These are phyloP conservation scores for Penstemon eatonii DNA, from an alignment of 257 asterid species.

Conservation along the genomic window DNA sequence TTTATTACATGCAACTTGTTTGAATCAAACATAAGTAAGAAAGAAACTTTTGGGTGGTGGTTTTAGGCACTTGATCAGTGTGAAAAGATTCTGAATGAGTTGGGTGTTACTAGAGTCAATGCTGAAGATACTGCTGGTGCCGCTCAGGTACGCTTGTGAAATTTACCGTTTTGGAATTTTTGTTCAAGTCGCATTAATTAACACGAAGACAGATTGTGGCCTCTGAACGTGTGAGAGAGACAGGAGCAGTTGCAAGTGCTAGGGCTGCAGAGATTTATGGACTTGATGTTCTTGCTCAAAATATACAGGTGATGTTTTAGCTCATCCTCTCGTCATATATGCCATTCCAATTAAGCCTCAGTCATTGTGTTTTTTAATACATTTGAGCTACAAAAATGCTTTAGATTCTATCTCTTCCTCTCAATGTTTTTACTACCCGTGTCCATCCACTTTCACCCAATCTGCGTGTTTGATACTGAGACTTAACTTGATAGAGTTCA, in stretches of 20 bases:
- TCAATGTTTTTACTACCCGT: neutral
- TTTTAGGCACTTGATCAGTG: conserved; percentile 89
- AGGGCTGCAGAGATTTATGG: conserved; percentile 90
- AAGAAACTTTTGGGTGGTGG: neutral
- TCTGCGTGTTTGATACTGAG: neutral
- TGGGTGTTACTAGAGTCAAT: conserved; percentile 53
- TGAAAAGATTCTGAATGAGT: conserved; percentile 50
- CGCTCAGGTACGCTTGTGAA: conserved; percentile 67
- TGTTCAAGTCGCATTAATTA: conserved; percentile 30
- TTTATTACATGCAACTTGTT: conserved; percentile 16
- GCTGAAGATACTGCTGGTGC: conserved; percentile 83
- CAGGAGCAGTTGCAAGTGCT: conserved; percentile 84
- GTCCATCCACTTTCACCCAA: neutral
- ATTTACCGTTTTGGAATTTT: conserved; percentile 8
- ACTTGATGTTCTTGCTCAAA: conserved; percentile 75
- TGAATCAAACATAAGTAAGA: neutral
- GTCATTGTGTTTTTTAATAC: neutral
- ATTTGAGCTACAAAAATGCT: no score
- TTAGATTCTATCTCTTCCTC: neutral
- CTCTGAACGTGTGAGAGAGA: conserved; percentile 58
- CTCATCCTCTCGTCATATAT: conserved; percentile 4
- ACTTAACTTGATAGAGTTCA: conserved; percentile 1
- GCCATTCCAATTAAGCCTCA: neutral
- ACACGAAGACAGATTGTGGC: conserved; percentile 67
- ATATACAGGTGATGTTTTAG: conserved; percentile 65